Conservation (phyloP, 768 basidiomycete species). For the Lactarius akahatsu region DNA sequence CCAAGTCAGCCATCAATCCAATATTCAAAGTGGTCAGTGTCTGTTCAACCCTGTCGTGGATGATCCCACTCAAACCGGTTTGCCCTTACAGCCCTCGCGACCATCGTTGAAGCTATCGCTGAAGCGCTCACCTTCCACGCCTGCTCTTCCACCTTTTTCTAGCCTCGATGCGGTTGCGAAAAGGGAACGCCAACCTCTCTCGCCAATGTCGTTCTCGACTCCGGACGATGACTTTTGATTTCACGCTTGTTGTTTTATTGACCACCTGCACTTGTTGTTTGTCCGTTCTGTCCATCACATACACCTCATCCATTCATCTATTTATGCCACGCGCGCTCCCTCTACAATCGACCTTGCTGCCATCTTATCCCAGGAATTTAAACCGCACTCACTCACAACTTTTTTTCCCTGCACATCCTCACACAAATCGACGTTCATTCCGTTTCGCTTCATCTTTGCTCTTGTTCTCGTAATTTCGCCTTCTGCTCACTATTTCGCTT, state of each 20-base stretch:
- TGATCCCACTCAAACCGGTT: conserved; percentile 3
- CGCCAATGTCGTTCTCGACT: conserved; percentile 69
- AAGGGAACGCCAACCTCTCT: conserved; percentile 68
- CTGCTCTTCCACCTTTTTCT: conserved; percentile 72
- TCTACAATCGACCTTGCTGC: conserved; percentile 24
- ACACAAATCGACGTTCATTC: conserved; percentile 22
- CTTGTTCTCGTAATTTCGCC: conserved; percentile 13
- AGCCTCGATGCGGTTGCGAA: conserved; percentile 83
- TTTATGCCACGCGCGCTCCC: conserved; percentile 24
- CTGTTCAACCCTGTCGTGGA: neutral
- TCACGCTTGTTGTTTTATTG: conserved; percentile 23
- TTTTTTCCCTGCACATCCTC: conserved; percentile 23
- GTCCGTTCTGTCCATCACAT: conserved; percentile 23
- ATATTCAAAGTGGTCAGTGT: conserved; percentile 87
- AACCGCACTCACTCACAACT: conserved; percentile 20
- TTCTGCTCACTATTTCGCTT: conserved; percentile 19
- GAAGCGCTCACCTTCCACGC: conserved; percentile 40
- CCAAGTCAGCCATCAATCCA: conserved; percentile 75
- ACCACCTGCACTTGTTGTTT: conserved; percentile 29
- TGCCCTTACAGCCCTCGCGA: conserved; percentile 51
- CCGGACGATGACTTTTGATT: conserved; percentile 41
- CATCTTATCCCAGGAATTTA: conserved; percentile 27
- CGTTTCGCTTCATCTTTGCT: conserved; percentile 13
- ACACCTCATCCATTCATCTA: conserved; percentile 28
- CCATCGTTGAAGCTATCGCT: conserved; percentile 40